phyloP scores from a whole-genome alignment of 805 yeast species.

The Yarrowia sp. region DNA sequence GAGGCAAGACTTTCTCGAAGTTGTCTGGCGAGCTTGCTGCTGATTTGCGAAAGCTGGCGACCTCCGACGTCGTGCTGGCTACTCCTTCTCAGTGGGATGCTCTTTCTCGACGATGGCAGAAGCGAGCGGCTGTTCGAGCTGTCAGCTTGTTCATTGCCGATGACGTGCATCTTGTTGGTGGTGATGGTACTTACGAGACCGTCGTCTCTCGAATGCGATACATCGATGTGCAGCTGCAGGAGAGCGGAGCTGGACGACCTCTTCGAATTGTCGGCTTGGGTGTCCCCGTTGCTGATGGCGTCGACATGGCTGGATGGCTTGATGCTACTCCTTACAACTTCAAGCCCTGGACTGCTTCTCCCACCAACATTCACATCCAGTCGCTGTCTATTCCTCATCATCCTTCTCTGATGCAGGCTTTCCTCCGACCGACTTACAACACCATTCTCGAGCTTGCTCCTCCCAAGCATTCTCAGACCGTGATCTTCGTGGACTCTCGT shows the following conservation, averaged over 20 bases:
- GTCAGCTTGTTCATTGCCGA: slow-evolving; percentile 71
- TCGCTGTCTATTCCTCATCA: slow-evolving; percentile 47
- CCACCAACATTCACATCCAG: slow-evolving; percentile 57
- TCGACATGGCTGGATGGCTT: slow-evolving; percentile 83
- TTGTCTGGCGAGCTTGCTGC: slow-evolving; percentile 55
- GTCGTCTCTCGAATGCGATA: slow-evolving; percentile 68
- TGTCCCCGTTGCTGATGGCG: slow-evolving; percentile 67
- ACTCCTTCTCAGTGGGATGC: slow-evolving; percentile 79
- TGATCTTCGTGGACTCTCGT: slow-evolving; percentile 60
- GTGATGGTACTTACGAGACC: slow-evolving; percentile 70
- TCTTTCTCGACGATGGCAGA: slow-evolving; percentile 79
- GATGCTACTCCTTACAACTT: slow-evolving; percentile 75
- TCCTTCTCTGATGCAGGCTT: slow-evolving; percentile 51
- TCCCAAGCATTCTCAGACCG: slow-evolving; percentile 32
- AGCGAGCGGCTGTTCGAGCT: slow-evolving; percentile 61
- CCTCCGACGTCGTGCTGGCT: slow-evolving; percentile 65
- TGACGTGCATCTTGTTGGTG: slow-evolving; percentile 68
- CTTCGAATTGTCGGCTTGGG: slow-evolving; percentile 69
- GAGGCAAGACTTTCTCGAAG: slow-evolving; percentile 56
- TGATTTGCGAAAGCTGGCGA: slow-evolving; percentile 57
- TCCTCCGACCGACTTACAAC: slow-evolving; percentile 50
- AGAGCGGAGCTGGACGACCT: slow-evolving; percentile 22
- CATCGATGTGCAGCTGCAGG: slow-evolving; percentile 58
- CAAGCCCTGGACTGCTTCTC: slow-evolving; percentile 54
- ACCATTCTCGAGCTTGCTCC: slow-evolving; percentile 41